Evolutionary conservation across 257 asterid species (phyloP).

Genomic region (Lavandula angustifolia): DNA sequence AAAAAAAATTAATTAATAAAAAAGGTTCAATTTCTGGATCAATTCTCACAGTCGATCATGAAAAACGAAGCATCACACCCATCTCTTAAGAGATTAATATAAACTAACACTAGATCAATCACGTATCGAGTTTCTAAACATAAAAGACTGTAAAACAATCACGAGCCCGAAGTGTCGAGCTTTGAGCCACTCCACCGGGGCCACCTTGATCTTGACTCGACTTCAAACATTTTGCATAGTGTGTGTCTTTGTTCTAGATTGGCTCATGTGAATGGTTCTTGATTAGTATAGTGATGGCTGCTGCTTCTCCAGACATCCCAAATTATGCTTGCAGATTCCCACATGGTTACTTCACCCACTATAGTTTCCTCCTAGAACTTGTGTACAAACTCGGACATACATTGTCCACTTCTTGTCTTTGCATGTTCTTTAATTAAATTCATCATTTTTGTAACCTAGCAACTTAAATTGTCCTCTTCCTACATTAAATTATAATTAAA

Average conservation of each 20-base stretch:
- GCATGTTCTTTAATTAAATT: constrained; percentile 15
- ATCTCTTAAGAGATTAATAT: too few relatives aligned
- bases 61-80: too few relatives aligned
- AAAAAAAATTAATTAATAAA: too few relatives aligned
- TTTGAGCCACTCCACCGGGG: neutral
- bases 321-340: constrained; percentile 32
- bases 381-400: neutral
- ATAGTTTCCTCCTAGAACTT: neutral
- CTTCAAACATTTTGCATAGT: constrained; percentile 5
- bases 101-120: too few relatives aligned
- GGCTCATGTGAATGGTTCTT: constrained; percentile 27
- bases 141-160: too few relatives aligned
- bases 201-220: constrained; percentile 12
- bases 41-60: too few relatives aligned
- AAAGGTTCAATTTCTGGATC: too few relatives aligned
- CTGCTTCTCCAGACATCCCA: constrained; percentile 30
- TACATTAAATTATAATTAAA: neutral
- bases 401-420: constrained; percentile 1
- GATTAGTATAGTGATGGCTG: constrained; percentile 21
- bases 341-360: constrained; percentile 34
- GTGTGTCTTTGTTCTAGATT: constrained; percentile 28
- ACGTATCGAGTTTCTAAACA: too few relatives aligned
- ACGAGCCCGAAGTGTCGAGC: too few relatives aligned
- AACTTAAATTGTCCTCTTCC: neutral
- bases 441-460: neutral